A percentile compares a stretch with the other conserved stretches of the same genome.
These are phyloP conservation scores for Sutorius eximius DNA, from an alignment of 1,284 basidiomycete species.

Conservation along the genomic window DNA sequence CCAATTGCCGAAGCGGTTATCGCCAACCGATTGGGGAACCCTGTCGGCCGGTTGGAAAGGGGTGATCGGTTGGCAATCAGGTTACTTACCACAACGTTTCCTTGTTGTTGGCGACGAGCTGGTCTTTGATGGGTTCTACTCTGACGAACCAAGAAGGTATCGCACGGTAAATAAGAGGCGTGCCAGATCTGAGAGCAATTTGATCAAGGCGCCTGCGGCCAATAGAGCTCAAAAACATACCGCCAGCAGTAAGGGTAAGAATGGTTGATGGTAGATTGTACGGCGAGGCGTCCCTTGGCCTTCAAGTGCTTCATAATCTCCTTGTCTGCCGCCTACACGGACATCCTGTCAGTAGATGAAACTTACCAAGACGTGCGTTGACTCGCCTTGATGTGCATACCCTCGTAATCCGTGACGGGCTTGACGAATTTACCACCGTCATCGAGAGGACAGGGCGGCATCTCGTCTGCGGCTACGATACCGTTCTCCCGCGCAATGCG, in stretches of 20 bases:
- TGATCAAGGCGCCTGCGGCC: not conserved
- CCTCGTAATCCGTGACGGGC: conserved; percentile 89
- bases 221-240: conserved; percentile 39
- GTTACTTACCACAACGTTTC: conserved; percentile 80
- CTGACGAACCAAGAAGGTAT: conserved; percentile 97
- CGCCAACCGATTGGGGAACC: conserved; percentile 91
- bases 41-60: conserved; percentile 38
- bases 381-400: conserved; percentile 86
- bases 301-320: conserved; percentile 93
- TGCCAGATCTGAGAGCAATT: conserved; percentile 64
- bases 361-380: not conserved
- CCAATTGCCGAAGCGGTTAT: conserved; percentile 97
- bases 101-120: conserved; percentile 90
- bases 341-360: not conserved
- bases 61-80: not conserved
- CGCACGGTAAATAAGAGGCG: conserved; percentile 95
- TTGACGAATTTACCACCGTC: conserved; percentile 87
- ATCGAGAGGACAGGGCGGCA: conserved; percentile 96
- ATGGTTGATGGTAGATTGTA: conserved; percentile 86
- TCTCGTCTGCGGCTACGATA: conserved; percentile 81
- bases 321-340: conserved; percentile 81
- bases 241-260: conserved; percentile 98
- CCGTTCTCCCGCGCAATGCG: conserved; percentile 87
- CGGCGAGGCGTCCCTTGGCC: conserved; percentile 84
- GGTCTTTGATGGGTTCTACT: conserved; percentile 81